phyloP scores from a whole-genome alignment of 805 yeast genomes.

The Metschnikowia peoriensis region DNA sequence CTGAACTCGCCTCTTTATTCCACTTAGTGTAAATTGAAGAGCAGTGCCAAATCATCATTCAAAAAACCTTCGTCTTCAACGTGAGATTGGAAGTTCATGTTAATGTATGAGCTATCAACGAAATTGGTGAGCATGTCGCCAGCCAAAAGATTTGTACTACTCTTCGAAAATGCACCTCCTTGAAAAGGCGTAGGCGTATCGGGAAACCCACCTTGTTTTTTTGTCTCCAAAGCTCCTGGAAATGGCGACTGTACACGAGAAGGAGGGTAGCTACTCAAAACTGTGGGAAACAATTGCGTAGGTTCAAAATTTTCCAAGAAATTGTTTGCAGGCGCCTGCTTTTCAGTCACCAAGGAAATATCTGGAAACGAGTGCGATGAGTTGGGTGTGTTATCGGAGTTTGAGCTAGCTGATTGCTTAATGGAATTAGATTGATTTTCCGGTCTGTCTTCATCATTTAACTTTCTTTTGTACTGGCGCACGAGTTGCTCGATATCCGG shows the following conservation, averaged over 20 bases:
- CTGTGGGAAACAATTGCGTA: constrained; percentile 51
- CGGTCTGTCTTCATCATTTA: constrained; percentile 3
- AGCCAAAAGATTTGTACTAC: constrained; percentile 8
- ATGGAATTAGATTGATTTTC: neutral
- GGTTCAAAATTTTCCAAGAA: constrained; percentile 56
- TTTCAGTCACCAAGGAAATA: constrained; percentile 55
- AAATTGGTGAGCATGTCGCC: constrained; percentile 32
- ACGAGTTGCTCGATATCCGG: constrained; percentile 35
- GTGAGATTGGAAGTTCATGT: constrained; percentile 39
- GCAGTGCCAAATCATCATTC: constrained; percentile 18
- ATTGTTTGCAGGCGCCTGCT: constrained; percentile 44
- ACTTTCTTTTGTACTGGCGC: constrained; percentile 28
- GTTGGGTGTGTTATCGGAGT: constrained; percentile 34
- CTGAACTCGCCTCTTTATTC: too few relatives aligned
- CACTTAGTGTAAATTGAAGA: constrained; percentile 9
- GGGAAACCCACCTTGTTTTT: constrained; percentile 4
- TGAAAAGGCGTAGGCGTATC: constrained; percentile 7
- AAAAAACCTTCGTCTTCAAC: constrained; percentile 17
- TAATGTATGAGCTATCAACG: constrained; percentile 40
- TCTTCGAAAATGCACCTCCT: constrained; percentile 7
- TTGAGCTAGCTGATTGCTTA: constrained; percentile 6
- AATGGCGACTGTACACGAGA: constrained; percentile 38
- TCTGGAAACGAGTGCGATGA: constrained; percentile 45
- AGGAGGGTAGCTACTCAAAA: constrained; percentile 34
- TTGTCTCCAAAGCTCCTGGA: neutral